Base-by-base conservation (phyloP, 768 basidiomycete genomes). In the Lyophyllum decastes region DNA sequence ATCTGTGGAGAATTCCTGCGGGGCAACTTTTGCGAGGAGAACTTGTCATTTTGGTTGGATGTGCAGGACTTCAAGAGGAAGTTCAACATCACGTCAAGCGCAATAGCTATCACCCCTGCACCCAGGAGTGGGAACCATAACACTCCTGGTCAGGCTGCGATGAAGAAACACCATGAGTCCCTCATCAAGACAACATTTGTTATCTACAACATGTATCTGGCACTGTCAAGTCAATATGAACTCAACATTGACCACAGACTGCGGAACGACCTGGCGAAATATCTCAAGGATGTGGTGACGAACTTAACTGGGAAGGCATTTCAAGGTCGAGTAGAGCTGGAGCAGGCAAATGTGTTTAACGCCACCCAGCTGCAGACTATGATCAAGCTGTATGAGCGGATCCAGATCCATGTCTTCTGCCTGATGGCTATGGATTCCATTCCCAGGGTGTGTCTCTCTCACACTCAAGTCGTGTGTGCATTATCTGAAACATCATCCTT, bases 361-460 rank as follows among this genome's bases (percentile, higher is more conserved):
- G 96, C 97, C 19, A 98, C 93, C 40, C 96, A 98, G 71, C 77
- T 99, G 44, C 94, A 96, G 75, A 91, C 85, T 43, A 90, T 98
- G 82, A 92, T 99, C 64, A 79, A 85, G 63, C 74, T 98, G 64
- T 99, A 98, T 71, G 95, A 95, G 72, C 87, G 95, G 55, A 99
- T 99, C 54, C 97, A 98, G 74, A 89, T 82, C 22, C 95, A 98
- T 67, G 94, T 98, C 62, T 98, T 98, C 80, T 85, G 96, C 46
- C 70, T 99, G 65, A 96, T 99, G 92, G 95, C 97, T 16, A 96
- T 95, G 55, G 97, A 99, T 72, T 98, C 96, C 8, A 90, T 99
- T n/a, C 97, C 97, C 14, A 96, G 96, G 82, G 92, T 92, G 65
- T 26, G 78, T 66, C 53, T 22, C 14, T 51, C 38, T 16, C 46